A percentile compares a stretch with the other conserved stretches of the same genome.
phyloP scores from a whole-genome alignment of 139 green algal genomes.

The Diplosphaera chodatii region DNA sequence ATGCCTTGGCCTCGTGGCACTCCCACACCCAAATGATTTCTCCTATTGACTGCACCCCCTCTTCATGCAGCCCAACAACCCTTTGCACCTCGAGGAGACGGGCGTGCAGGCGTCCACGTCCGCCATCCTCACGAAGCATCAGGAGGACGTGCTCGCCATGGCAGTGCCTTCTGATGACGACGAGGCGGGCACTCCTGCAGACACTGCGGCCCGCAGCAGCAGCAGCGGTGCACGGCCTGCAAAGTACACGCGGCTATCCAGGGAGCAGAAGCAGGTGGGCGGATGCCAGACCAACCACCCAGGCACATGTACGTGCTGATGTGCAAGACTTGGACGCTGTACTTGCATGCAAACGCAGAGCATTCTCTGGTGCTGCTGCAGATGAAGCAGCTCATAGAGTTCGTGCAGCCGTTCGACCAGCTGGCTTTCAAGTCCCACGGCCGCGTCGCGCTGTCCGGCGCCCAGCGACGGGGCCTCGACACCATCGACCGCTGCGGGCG shows the following conservation, averaged over 20 bases:
- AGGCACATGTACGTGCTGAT: no score
- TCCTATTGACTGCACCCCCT: no score
- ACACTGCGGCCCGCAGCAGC: no score
- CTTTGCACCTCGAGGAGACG: neutral
- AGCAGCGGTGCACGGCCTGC: neutral
- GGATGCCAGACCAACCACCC: no score
- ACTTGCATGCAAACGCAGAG: no score
- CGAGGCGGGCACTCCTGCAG: neutral
- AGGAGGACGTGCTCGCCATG: neutral
- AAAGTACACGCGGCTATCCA: neutral
- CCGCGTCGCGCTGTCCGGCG: neutral
- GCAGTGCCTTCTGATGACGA: neutral
- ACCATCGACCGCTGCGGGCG: slow-evolving; percentile 49
- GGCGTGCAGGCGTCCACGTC: neutral
- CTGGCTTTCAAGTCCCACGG: slow-evolving; percentile 55
- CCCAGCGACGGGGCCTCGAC: slow-evolving; percentile 21
- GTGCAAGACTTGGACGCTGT: no score
- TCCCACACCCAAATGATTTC: no score
- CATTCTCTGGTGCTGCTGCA: no score
- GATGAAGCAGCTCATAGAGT: slow-evolving; percentile 40
- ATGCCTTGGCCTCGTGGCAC: no score
- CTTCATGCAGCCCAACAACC: neutral
- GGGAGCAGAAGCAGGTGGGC: neutral
- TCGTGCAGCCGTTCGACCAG: slow-evolving; percentile 78
- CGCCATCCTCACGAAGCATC: neutral